These are phyloP conservation scores for Lasiodiplodia theobromae DNA, from an alignment of 2,329 filamentous ascomycete species.

Conservation along the genomic window DNA sequence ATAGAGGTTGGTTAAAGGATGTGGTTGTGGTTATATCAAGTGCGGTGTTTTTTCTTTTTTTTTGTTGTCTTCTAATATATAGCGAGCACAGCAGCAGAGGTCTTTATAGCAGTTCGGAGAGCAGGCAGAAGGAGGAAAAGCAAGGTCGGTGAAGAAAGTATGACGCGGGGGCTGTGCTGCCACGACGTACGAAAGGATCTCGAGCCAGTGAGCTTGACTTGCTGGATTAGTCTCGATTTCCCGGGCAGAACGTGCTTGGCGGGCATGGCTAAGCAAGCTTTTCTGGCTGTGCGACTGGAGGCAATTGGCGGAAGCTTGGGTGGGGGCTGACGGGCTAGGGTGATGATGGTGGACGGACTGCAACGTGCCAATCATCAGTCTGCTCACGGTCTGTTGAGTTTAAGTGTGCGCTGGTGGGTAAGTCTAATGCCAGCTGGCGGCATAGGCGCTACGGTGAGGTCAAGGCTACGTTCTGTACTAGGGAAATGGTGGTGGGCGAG, in stretches of 20 bases:
- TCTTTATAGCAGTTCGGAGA: too few relatives aligned
- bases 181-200: too few relatives aligned
- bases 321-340: not conserved
- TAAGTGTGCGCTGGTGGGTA: not conserved
- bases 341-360: too few relatives aligned
- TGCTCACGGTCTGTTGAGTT: not conserved
- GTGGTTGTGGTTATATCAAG: too few relatives aligned
- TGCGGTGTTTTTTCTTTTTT: too few relatives aligned
- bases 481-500: not conserved
- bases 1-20: too few relatives aligned
- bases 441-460: not conserved
- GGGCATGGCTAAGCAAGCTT: slow-evolving; percentile 8
- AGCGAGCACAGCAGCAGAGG: too few relatives aligned
- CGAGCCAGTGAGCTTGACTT: too few relatives aligned
- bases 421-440: not conserved
- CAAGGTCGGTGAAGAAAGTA: too few relatives aligned
- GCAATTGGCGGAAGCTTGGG: not conserved
- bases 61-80: too few relatives aligned
- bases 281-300: not conserved
- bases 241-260: not conserved
- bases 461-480: not conserved
- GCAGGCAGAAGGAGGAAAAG: too few relatives aligned
- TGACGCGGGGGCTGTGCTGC: too few relatives aligned
- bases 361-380: not conserved
- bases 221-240: not conserved